Evolutionary conservation across 495 filamentous ascomycete species (phyloP), one percentile per base, ranked within the genome.

Genomic region (Talaromyces liani): DNA sequence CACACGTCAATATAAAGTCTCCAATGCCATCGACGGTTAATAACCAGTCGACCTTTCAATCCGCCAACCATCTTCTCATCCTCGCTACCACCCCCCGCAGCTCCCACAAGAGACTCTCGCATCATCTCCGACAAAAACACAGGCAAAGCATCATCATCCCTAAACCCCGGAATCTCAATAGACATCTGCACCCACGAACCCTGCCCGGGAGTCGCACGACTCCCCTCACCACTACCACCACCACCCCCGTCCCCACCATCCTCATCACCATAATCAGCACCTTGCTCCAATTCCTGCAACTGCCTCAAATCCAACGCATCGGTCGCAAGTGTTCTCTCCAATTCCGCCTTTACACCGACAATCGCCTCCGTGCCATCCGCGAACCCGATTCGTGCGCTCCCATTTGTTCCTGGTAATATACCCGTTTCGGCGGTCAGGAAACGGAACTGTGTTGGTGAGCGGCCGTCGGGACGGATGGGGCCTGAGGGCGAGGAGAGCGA

Each of bases 351-450:
- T 57, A 97, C 88, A 34, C 94, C 94, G 22, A 96, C 93, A 64
- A 98, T 87, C 6, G 93, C 94, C 75, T 98, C 93, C 2, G 90
- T 93, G 51, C 95, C 95, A 71, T 98, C 94, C 12, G 91, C 90
- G 73, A 97, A 96, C 62, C 92, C 93, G 54, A 98, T 85, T 45
- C 95, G 86, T 64, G 94, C 93, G 75, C 89, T 93, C 56, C 95
- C 94, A 72, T 97, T 96, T 25, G 93, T 86, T 59, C 86, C 85
- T 0, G 95, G 92, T 0, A 98, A 85, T 59, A 98, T 91, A 45
- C 89, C 89, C 6, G 88, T 88, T 75, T 98, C 95, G 63, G 95
- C 95, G 10, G 88, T 79, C 2, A 98, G 77, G 0, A 93, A 92
- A 2, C 94, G 92, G 81, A 98, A 98, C 71, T 95, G 90, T 16